phyloP scores from a whole-genome alignment of 768 basidiomycete species.

The Suillus luteus region DNA sequence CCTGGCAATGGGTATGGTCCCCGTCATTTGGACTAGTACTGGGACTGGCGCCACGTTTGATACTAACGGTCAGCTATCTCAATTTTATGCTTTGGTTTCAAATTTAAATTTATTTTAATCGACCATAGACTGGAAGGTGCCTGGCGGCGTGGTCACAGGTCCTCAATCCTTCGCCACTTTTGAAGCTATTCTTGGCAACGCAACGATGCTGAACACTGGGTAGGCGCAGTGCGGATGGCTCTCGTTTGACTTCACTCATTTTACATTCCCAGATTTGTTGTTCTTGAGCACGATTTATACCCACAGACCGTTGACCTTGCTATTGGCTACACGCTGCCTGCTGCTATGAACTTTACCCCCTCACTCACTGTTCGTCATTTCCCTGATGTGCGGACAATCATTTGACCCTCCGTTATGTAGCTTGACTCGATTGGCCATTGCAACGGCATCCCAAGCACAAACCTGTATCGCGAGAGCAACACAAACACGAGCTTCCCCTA shows the following conservation, averaged over 20 bases:
- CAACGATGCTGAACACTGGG: conserved; percentile 62
- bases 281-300: conserved; percentile 86
- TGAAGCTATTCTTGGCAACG: conserved; percentile 70
- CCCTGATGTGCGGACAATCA: neutral
- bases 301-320: conserved; percentile 88
- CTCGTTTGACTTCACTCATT: conserved; percentile 5
- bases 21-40: conserved; percentile 86
- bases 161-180: conserved; percentile 68
- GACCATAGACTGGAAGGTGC: conserved; percentile 79
- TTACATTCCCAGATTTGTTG: conserved; percentile 64
- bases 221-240: conserved; percentile 27
- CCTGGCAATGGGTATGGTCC: conserved; percentile 87
- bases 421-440: conserved; percentile 81
- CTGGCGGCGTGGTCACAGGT: conserved; percentile 72
- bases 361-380: conserved; percentile 55
- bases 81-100: neutral
- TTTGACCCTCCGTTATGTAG: conserved; percentile 30
- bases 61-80: conserved; percentile 57
- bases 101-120: conserved; percentile 12
- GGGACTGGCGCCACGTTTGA: conserved; percentile 60
- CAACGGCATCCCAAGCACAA: conserved; percentile 56
- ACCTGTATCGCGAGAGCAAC: conserved; percentile 87
- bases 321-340: conserved; percentile 80
- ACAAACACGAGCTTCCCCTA: conserved; percentile 68
- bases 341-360: conserved; percentile 68